Evolutionary conservation across 73 alveolate genomes (phyloP).

Genomic region (Tetrahymena borealis): DNA sequence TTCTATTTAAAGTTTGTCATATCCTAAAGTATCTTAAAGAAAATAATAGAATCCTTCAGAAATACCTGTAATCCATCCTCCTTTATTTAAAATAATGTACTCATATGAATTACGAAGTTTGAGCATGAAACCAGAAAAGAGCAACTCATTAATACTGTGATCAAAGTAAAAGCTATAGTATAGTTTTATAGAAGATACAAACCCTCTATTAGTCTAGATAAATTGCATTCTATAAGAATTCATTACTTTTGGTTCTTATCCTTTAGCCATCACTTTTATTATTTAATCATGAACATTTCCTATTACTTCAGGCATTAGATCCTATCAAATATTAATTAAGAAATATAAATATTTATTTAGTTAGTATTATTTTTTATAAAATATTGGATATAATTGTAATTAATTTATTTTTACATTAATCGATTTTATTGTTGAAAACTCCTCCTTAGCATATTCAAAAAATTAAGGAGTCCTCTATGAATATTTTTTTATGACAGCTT

Average conservation of each 20-base stretch:
- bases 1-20: background rate
- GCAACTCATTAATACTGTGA: background rate
- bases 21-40: background rate
- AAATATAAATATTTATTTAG: background rate
- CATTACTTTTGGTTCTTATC: background rate
- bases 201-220: background rate
- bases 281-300: background rate
- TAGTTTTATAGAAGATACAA: background rate
- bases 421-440: background rate
- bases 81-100: background rate
- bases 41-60: background rate
- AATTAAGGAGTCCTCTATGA: background rate
- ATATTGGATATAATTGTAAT: too few species aligned
- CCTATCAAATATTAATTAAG: background rate
- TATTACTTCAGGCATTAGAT: background rate
- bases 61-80: background rate
- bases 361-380: too few species aligned
- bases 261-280: background rate
- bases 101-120: background rate
- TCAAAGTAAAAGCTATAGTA: background rate
- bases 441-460: background rate
- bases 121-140: background rate
- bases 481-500: background rate
- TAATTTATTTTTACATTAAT: background rate
- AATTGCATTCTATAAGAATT: background rate